Evolutionary conservation across 495 filamentous ascomycete species (phyloP).

Genomic region (Aspergillus homomorphus): DNA sequence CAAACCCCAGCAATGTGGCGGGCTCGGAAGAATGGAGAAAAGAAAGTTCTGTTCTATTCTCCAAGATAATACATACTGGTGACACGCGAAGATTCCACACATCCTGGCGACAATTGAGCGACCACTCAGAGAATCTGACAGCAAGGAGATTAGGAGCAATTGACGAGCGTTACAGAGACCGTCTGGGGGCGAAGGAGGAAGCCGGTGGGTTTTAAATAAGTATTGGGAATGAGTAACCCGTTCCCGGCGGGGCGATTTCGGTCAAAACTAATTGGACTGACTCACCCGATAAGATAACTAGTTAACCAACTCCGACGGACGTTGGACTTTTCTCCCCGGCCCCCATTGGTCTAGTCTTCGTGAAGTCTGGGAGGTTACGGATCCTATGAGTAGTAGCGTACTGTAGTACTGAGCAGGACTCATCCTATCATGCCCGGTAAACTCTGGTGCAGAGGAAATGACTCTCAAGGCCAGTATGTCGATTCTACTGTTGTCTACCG

Average conservation of each 20-base stretch:
- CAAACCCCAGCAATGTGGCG: conserved; percentile 3
- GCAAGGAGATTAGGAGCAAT: conserved; percentile 12
- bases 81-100: conserved; percentile 93
- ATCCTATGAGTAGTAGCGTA: background rate
- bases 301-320: background rate
- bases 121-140: conserved; percentile 21
- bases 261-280: conserved; percentile 28
- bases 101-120: conserved; percentile 37
- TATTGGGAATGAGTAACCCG: conserved; percentile 23
- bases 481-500: background rate
- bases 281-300: conserved; percentile 49
- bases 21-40: conserved; percentile 10
- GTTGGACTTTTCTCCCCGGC: conserved; percentile 2
- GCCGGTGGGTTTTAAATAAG: conserved; percentile 34
- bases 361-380: background rate
- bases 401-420: too few species aligned
- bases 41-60: conserved; percentile 14
- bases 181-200: conserved; percentile 17
- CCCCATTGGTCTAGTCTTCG: conserved; percentile 13
- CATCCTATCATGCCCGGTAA: too few species aligned
- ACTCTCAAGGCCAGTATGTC: background rate
- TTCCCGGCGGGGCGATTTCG: conserved; percentile 42
- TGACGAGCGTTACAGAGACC: conserved; percentile 11
- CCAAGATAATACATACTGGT: conserved; percentile 60
- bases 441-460: background rate